A percentile compares a stretch with the other conserved stretches of the same genome.
Conservation (phyloP, 202 grass and related monocot genomes). For the Panicum virgatum region DNA sequence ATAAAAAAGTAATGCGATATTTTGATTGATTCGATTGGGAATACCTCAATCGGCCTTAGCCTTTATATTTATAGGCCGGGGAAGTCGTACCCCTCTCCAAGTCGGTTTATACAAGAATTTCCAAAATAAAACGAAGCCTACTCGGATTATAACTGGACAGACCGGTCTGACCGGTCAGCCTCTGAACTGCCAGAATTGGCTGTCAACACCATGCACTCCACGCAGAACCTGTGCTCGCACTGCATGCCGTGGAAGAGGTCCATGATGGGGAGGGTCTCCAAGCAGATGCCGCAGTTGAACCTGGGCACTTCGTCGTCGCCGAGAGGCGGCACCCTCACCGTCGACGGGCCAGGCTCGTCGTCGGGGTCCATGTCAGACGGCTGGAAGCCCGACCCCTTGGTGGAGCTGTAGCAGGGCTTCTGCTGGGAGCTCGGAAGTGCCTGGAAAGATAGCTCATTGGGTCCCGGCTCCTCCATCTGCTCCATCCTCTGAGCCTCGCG, state of each 20-base stretch:
- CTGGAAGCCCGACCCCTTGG: background rate
- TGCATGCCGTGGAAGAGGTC: conserved; percentile 36
- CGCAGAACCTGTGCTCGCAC: conserved; percentile 56
- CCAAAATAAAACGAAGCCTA: no score
- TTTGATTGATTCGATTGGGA: no score
- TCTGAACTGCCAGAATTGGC: no score
- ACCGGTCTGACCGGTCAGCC: no score
- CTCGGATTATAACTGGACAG: no score
- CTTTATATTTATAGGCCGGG: no score
- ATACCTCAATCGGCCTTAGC: no score
- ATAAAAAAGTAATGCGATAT: no score
- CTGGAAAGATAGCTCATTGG: background rate
- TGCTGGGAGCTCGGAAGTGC: background rate
- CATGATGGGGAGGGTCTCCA: conserved; percentile 21
- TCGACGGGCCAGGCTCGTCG: conserved; percentile 16
- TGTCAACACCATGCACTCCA: conserved; percentile 53
- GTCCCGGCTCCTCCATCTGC: background rate
- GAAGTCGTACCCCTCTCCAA: no score
- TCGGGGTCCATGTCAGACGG: background rate
- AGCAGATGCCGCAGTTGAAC: conserved; percentile 60
- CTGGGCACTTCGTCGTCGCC: conserved; percentile 21
- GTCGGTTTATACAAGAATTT: no score
- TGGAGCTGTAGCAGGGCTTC: background rate
- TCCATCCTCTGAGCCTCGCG: conserved; percentile 1
- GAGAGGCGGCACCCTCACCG: conserved; percentile 18